Conservation (phyloP, 2,329 filamentous ascomycete genomes). For the Cryphonectria carpinicola region DNA sequence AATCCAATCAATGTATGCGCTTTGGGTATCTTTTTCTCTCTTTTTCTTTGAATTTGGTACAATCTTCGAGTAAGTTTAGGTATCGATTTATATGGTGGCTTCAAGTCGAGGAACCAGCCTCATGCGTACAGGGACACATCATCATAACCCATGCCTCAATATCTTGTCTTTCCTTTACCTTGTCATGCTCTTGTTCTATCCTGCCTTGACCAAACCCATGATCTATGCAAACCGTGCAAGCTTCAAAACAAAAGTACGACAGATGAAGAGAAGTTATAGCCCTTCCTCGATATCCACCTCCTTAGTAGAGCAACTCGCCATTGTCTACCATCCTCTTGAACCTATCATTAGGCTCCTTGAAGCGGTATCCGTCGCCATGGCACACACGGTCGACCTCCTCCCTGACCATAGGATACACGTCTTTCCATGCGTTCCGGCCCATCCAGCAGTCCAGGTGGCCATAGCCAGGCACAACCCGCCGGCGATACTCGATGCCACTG, state of each 20-base stretch:
- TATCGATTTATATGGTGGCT: neutral
- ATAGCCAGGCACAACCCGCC: constrained; percentile 59
- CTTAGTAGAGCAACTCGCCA: constrained; percentile 45
- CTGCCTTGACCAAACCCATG: neutral
- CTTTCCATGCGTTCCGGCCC: constrained; percentile 61
- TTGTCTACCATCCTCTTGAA: constrained; percentile 47
- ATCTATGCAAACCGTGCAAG: neutral
- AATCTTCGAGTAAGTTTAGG: neutral
- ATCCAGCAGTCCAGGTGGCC: constrained; percentile 67
- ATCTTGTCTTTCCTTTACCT: neutral
- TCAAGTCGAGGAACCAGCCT: constrained; percentile 1
- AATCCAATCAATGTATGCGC: neutral
- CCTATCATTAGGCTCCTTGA: constrained; percentile 48
- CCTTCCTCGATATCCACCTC: neutral
- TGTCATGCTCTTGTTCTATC: neutral
- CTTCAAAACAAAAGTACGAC: neutral
- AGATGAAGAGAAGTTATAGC: neutral
- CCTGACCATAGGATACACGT: constrained; percentile 61
- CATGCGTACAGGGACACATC: neutral
- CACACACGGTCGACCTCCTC: constrained; percentile 59
- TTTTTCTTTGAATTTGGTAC: neutral
- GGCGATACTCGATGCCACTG: constrained; percentile 49
- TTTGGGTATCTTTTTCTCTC: no score
- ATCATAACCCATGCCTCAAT: neutral
- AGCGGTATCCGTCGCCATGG: constrained; percentile 46